phyloP scores from a whole-genome alignment of 192 early-diverging fungal genomes.

The Phycomyces blakesleeanus region DNA sequence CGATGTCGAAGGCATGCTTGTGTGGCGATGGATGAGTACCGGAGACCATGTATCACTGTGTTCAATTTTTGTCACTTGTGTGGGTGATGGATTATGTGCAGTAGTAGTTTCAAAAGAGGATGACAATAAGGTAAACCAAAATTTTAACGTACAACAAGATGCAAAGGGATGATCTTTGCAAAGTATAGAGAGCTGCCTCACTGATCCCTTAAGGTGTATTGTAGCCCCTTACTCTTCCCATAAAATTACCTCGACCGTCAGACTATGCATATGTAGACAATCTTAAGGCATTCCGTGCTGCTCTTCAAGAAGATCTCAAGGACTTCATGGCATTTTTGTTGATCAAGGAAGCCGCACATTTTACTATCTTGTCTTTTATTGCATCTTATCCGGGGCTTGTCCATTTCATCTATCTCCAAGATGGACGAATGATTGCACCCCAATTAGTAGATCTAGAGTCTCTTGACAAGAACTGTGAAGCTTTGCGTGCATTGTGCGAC shows the following conservation, averaged over 20 bases:
- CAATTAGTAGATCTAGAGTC: constrained; percentile 25
- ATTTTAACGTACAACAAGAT: too few relatives aligned
- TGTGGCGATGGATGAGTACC: constrained; percentile 17
- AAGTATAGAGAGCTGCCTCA: too few relatives aligned
- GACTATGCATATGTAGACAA: not conserved
- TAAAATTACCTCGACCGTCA: not conserved
- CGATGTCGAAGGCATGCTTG: constrained; percentile 13
- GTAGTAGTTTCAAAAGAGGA: constrained; percentile 19
- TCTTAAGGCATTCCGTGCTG: constrained; percentile 11
- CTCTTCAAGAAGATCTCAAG: not conserved
- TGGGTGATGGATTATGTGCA: constrained; percentile 7
- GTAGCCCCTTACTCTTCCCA: not conserved
- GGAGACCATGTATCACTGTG: constrained; percentile 6
- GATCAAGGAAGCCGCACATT: constrained; percentile 30
- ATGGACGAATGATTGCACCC: constrained; percentile 21
- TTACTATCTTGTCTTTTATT: constrained; percentile 29
- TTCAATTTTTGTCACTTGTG: not conserved
- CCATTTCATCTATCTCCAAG: constrained; percentile 30
- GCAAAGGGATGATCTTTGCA: not conserved
- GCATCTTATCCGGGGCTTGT: constrained; percentile 26
- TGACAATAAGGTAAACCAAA: constrained; percentile 8
- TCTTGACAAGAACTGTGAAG: constrained; percentile 19
- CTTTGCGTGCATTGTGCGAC: constrained; percentile 9
- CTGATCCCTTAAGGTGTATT: too few relatives aligned
- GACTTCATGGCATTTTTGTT: constrained; percentile 28